Evolutionary conservation across 371 early-diverging fungal genomes (phyloP).

Genomic region (Mortierella sp.): DNA sequence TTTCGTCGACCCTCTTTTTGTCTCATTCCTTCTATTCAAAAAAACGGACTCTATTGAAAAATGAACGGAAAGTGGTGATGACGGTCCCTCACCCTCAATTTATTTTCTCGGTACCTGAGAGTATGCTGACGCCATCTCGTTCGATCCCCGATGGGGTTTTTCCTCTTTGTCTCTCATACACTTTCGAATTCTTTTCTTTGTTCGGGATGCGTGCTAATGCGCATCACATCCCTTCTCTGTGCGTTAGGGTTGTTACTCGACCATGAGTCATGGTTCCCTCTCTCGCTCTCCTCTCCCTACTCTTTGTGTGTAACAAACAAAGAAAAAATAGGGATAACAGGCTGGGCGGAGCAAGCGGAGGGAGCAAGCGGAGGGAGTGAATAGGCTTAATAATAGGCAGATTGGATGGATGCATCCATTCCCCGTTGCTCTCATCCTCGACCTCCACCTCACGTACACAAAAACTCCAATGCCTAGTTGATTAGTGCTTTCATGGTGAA

Average conservation of each 20-base stretch:
- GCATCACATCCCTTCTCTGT: no score
- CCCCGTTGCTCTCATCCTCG: no score
- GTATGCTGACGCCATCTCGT: background rate
- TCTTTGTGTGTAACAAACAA: background rate
- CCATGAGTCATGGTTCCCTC: background rate
- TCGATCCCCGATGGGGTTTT: constrained; percentile 7
- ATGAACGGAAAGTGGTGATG: background rate
- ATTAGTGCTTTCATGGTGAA: background rate
- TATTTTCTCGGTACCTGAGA: background rate
- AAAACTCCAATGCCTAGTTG: background rate
- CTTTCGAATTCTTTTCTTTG: background rate
- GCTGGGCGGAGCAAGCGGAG: background rate
- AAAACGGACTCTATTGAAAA: background rate
- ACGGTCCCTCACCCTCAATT: background rate
- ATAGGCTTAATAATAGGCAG: no score
- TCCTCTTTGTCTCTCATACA: background rate
- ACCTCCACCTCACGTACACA: no score
- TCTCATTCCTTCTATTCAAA: background rate
- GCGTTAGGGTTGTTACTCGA: background rate
- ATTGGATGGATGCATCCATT: no score
- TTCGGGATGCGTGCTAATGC: background rate
- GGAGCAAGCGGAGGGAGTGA: background rate
- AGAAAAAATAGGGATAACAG: background rate
- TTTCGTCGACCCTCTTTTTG: no score
- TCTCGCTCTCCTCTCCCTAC: background rate